These are phyloP conservation scores for Botrytis paeoniae DNA, from an alignment of 2,329 filamentous ascomycete species.

Conservation along the genomic window DNA sequence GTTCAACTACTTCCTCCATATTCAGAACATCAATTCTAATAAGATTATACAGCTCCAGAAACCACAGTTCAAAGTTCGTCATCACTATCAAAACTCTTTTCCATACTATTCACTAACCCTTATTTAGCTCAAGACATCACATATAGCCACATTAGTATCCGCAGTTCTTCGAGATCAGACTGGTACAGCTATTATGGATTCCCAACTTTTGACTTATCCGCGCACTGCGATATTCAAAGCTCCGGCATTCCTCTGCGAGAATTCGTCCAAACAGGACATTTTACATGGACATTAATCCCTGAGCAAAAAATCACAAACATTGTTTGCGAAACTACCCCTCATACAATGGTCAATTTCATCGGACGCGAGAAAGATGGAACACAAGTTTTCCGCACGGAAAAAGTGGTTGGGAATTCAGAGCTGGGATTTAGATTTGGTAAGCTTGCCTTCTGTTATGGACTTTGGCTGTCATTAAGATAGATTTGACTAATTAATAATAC, in stretches of 20 bases:
- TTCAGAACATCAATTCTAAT: not conserved
- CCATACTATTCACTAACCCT: not conserved
- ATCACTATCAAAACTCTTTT: not conserved
- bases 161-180: not conserved
- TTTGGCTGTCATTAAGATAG: not conserved
- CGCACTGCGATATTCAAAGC: conserved; percentile 10
- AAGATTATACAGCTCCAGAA: not conserved
- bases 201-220: conserved; percentile 2
- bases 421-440: not conserved
- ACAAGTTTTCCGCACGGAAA: not conserved
- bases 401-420: not conserved
- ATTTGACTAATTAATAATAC: not conserved
- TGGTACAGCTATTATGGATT: conserved; percentile 13
- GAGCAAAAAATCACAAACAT: conserved; percentile 16
- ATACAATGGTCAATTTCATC: conserved; percentile 8
- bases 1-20: not conserved
- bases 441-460: not conserved
- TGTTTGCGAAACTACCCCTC: conserved; percentile 6
- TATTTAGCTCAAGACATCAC: not conserved
- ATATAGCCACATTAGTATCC: conserved; percentile 12
- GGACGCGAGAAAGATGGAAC: not conserved
- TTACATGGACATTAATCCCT: conserved; percentile 8
- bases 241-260: conserved; percentile 8
- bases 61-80: not conserved
- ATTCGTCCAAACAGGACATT: conserved; percentile 3